These are phyloP conservation scores for Ceratobasidium sp. DNA, from an alignment of 1,284 basidiomycete genomes.

Conservation along the genomic window DNA sequence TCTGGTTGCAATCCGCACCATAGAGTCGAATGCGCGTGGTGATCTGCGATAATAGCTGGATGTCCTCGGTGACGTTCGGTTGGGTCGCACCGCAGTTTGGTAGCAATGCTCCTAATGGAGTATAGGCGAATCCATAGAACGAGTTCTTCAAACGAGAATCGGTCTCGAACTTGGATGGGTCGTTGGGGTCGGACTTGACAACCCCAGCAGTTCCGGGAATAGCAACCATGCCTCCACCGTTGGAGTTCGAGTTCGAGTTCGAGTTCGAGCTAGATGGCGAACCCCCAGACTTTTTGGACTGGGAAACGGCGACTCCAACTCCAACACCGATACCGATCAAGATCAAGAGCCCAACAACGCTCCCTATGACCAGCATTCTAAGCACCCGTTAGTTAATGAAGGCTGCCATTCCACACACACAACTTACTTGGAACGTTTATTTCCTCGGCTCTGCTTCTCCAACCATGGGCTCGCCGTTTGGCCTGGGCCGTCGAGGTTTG, in stretches of 20 bases:
- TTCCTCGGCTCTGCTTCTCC: conserved; percentile 24
- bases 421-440: conserved; percentile 39
- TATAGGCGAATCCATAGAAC: conserved; percentile 79
- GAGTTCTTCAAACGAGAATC: conserved; percentile 65
- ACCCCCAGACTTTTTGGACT: conserved; percentile 38
- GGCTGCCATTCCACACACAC: not conserved
- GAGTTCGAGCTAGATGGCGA: conserved; percentile 15
- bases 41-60: conserved; percentile 65
- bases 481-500: conserved; percentile 33
- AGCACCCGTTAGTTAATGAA: not conserved
- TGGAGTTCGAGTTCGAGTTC: not conserved
- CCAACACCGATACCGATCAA: conserved; percentile 44
- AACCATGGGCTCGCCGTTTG: conserved; percentile 21
- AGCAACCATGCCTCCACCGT: conserved; percentile 44
- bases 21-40: conserved; percentile 64
- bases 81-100: conserved; percentile 55
- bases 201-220: conserved; percentile 52
- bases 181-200: conserved; percentile 60
- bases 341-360: conserved; percentile 42
- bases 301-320: conserved; percentile 44
- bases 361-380: conserved; percentile 39
- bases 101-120: conserved; percentile 62
- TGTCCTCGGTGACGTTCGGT: conserved; percentile 56
- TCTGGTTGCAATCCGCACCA: conserved; percentile 57
- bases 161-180: conserved; percentile 70